A percentile compares a stretch with the other conserved stretches of the same genome.
Conservation (phyloP, 371 early-diverging fungal genomes). For the Mucor piriformis region DNA sequence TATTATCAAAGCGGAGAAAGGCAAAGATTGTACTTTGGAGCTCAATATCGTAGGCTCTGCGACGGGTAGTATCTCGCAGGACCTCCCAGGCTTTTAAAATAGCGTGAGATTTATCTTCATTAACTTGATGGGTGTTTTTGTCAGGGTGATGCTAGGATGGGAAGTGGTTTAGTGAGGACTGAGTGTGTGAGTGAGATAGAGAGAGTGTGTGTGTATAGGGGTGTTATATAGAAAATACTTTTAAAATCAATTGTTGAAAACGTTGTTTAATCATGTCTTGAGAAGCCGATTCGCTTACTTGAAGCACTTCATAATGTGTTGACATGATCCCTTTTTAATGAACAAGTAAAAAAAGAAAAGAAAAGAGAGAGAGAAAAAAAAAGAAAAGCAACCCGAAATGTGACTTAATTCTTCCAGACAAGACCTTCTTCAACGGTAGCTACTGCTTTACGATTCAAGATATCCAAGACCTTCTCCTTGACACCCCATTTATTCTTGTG, state of each 20-base stretch:
- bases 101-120: conserved; percentile 27
- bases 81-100: conserved; percentile 55
- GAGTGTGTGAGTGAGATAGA: not conserved
- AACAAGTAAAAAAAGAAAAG: not conserved
- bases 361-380: conserved; percentile 2
- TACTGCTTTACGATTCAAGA: conserved; percentile 63
- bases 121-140: conserved; percentile 23
- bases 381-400: conserved; percentile 1
- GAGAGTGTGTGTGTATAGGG: too few relatives aligned
- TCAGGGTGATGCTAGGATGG: conserved; percentile 54
- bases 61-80: conserved; percentile 33
- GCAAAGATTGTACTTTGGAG: conserved; percentile 37
- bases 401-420: conserved; percentile 16
- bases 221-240: conserved; percentile 29
- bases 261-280: conserved; percentile 47
- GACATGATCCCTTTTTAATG: conserved; percentile 21
- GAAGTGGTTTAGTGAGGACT: not conserved
- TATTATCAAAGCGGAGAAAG: not conserved
- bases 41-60: conserved; percentile 45
- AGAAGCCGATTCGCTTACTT: conserved; percentile 42
- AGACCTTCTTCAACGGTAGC: conserved; percentile 22
- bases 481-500: conserved; percentile 66
- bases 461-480: conserved; percentile 63
- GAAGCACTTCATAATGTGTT: conserved; percentile 48
- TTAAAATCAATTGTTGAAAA: conserved; percentile 51